Evolutionary conservation across 164 flowering plant genomes (phyloP), one percentile per base, ranked within the genome.

Genomic region (Pachysandra terminalis): DNA sequence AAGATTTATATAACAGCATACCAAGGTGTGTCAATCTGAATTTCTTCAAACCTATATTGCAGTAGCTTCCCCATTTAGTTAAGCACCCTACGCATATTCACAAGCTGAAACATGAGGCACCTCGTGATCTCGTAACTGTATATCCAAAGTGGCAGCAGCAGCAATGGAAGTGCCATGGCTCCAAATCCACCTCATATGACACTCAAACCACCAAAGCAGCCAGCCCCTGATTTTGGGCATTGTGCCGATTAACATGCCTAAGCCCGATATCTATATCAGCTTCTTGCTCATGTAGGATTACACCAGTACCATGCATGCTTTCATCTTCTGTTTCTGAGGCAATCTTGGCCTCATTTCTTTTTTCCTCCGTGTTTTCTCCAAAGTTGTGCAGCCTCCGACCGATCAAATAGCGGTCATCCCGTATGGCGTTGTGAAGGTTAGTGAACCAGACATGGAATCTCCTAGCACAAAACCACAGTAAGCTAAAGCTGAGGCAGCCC

Each of bases 391-490:
- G 88, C 72, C 98, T 81, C 8, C 99, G 87, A 5, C 99, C 99
- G 28, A 95, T 80, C 71, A 96, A 78, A 63, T 93, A 96, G 16
- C 96, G 90, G 59, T 96, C 99, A 73, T 96, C 99, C 5, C 98
- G 86, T 55, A 96, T 96, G 48, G 98, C 81, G 41, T 96, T 93
- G 83, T 96, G 98, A 51, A 96, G 97, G 72, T 89, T 93, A 28
- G 90, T 90, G 86, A 93, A 93, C 98, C 99, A 96, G 25, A 85
- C 86, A 77, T 90, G 99, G 81, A 89, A 96, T 45, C 98, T 82
- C 78, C 83, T 90, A 14, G 89, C 96, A 73, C 99, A 93, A 71
- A 93, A 96, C 70, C 81, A 91, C 57, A 88, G 19, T 55, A 83
- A 32, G 74, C 93, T 81, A 37, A 93, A 58, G 52, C 81, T 57